Conservation (phyloP, 1,284 basidiomycete species). For the Leccinum pallidistipes region DNA sequence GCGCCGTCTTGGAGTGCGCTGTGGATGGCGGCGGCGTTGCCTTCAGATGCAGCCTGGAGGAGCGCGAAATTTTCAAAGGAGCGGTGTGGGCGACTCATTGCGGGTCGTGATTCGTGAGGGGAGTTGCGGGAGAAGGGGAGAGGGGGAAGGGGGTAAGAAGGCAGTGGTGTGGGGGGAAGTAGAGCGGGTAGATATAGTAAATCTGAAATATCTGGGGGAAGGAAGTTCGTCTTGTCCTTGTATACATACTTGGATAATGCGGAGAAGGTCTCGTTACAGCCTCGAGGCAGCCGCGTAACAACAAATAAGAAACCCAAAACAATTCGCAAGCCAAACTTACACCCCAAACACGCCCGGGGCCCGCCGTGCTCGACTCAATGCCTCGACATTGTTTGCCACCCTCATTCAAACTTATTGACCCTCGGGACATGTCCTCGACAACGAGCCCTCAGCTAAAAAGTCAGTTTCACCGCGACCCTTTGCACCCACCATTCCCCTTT, state of each 20-base stretch:
- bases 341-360: neutral
- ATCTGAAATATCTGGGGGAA: slow-evolving; percentile 1
- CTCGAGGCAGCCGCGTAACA: slow-evolving; percentile 27
- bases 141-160: neutral
- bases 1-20: slow-evolving; percentile 58
- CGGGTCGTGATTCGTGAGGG: slow-evolving; percentile 34
- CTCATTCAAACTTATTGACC: neutral
- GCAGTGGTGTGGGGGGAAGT: neutral
- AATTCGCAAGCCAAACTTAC: neutral
- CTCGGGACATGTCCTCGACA: neutral
- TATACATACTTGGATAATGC: slow-evolving; percentile 33
- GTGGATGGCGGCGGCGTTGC: slow-evolving; percentile 52
- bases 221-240: slow-evolving; percentile 10
- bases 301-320: slow-evolving; percentile 15
- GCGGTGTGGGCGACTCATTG: slow-evolving; percentile 39
- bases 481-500: slow-evolving; percentile 14
- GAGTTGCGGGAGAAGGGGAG: neutral
- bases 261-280: slow-evolving; percentile 24
- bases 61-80: slow-evolving; percentile 50
- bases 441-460: slow-evolving; percentile 1
- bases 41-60: slow-evolving; percentile 56
- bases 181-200: slow-evolving; percentile 20
- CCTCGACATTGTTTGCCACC: neutral
- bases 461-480: slow-evolving; percentile 10
- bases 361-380: neutral